Conservation (phyloP, 495 filamentous ascomycete genomes). For the Durotheca rogersii region DNA sequence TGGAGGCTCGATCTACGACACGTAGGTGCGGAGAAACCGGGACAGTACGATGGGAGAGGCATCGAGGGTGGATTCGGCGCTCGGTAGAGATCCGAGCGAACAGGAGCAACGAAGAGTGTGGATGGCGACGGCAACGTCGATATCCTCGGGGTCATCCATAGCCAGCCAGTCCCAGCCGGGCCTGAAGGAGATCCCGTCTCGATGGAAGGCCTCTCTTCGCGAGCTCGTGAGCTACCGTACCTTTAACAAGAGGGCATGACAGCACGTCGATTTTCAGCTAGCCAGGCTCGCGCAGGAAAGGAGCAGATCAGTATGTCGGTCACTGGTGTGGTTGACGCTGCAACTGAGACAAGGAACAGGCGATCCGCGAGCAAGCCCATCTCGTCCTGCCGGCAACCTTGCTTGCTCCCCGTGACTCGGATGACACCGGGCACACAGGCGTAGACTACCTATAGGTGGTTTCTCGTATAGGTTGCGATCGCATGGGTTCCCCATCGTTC, state of each 20-base stretch:
- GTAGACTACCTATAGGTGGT: too few species aligned
- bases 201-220: too few species aligned
- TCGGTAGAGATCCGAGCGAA: slow-evolving; percentile 27
- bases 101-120: neutral
- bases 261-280: too few species aligned
- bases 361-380: too few species aligned
- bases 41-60: slow-evolving; percentile 20
- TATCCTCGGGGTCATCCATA: too few species aligned
- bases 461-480: slow-evolving; percentile 1
- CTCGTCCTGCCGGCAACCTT: too few species aligned
- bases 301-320: too few species aligned
- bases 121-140: slow-evolving; percentile 1
- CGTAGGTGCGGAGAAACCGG: slow-evolving; percentile 24
- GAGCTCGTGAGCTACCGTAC: too few species aligned
- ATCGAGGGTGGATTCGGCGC: slow-evolving; percentile 20
- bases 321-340: neutral
- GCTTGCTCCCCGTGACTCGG: neutral
- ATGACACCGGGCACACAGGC: neutral
- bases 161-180: too few species aligned
- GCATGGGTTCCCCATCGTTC: neutral
- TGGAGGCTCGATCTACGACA: slow-evolving; percentile 21
- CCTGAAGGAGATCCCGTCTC: too few species aligned
- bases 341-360: neutral
- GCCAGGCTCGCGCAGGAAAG: too few species aligned
- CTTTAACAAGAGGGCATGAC: too few species aligned